Evolutionary conservation across 768 basidiomycete genomes (phyloP).

Genomic region (Collybiopsis confluens): DNA sequence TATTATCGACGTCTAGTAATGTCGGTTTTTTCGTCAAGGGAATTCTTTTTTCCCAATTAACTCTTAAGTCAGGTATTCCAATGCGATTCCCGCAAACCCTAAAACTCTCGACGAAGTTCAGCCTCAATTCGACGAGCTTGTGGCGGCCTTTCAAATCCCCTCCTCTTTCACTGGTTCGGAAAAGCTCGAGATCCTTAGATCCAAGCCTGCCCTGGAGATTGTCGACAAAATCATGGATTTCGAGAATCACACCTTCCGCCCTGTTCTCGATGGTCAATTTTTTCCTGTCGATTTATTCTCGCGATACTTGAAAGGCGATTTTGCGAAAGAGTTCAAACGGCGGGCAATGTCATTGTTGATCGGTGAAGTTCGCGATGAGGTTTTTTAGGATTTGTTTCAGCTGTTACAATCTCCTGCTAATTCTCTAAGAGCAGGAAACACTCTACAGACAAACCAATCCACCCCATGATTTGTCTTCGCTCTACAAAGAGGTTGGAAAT

Average conservation of each 20-base stretch:
- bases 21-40: neutral
- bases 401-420: neutral
- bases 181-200: conserved; percentile 7
- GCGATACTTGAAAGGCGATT: conserved; percentile 4
- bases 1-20: conserved; percentile 8
- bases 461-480: conserved; percentile 2
- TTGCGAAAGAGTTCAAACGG: conserved; percentile 7
- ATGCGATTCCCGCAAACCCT: conserved; percentile 9
- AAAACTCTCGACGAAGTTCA: conserved; percentile 10
- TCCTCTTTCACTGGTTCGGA: conserved; percentile 5
- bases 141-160: conserved; percentile 1
- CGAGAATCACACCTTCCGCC: conserved; percentile 8
- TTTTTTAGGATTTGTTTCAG: neutral
- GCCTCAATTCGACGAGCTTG: conserved; percentile 9
- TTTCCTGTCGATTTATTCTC: conserved; percentile 8
- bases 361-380: conserved; percentile 9
- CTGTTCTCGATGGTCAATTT: conserved; percentile 7
- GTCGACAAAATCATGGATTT: conserved; percentile 4
- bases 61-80: conserved; percentile 4
- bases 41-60: neutral
- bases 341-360: conserved; percentile 4
- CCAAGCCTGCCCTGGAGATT: conserved; percentile 1
- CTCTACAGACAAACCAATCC: conserved; percentile 10
- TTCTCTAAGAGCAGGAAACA: neutral
- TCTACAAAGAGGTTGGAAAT: conserved; percentile 9